Conservation (phyloP, 805 yeast genomes). For the Yarrowia sp. region DNA sequence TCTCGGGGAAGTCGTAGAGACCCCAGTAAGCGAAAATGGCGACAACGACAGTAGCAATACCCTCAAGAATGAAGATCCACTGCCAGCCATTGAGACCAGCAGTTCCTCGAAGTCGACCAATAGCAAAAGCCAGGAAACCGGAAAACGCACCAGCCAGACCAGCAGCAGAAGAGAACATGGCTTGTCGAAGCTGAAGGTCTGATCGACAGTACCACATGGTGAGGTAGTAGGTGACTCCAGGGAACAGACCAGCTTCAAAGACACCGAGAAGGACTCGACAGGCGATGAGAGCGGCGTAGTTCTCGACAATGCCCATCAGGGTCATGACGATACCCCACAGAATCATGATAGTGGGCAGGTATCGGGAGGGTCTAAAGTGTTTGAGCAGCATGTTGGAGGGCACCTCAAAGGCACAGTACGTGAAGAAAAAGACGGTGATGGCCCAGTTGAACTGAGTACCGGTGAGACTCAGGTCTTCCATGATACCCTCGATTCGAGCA, state of each 20-base stretch:
- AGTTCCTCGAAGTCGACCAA: slow-evolving; percentile 53
- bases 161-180: slow-evolving; percentile 50
- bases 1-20: slow-evolving; percentile 61
- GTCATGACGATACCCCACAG: slow-evolving; percentile 51
- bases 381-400: slow-evolving; percentile 47
- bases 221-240: slow-evolving; percentile 52
- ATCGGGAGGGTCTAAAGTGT: slow-evolving; percentile 50
- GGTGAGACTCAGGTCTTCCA: slow-evolving; percentile 51
- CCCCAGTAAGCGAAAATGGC: slow-evolving; percentile 49
- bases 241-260: slow-evolving; percentile 55
- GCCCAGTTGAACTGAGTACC: slow-evolving; percentile 50
- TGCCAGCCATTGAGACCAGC: slow-evolving; percentile 57
- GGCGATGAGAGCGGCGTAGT: slow-evolving; percentile 49
- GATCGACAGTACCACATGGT: slow-evolving; percentile 50
- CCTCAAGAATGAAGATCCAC: slow-evolving; percentile 61
- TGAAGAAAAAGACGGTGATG: slow-evolving; percentile 54
- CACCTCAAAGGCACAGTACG: slow-evolving; percentile 45
- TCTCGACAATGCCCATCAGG: slow-evolving; percentile 50
- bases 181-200: slow-evolving; percentile 53
- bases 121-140: slow-evolving; percentile 55
- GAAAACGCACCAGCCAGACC: slow-evolving; percentile 59
- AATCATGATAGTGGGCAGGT: slow-evolving; percentile 49
- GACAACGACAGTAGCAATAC: slow-evolving; percentile 51
- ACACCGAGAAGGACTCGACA: slow-evolving; percentile 54
- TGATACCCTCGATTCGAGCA: slow-evolving; percentile 60